These are phyloP conservation scores for Mycena chlorophos DNA, from an alignment of 768 basidiomycete species.

Conservation along the genomic window DNA sequence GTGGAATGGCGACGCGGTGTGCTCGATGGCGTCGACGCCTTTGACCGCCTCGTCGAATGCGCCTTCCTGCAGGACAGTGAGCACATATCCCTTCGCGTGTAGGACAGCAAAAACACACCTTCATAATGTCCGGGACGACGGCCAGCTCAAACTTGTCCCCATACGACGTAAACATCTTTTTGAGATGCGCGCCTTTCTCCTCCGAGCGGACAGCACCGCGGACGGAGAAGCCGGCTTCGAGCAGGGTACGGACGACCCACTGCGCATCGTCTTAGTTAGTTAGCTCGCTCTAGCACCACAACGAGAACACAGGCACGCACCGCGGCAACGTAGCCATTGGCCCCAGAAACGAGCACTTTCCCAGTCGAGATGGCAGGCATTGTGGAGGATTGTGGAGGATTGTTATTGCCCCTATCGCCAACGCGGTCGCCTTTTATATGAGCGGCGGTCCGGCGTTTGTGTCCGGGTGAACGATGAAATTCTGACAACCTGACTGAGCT, in stretches of 20 bases:
- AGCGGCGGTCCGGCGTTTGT: no score
- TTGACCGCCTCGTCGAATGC: slow-evolving; percentile 81
- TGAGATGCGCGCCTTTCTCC: slow-evolving; percentile 60
- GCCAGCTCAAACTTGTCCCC: slow-evolving; percentile 63
- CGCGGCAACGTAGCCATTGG: slow-evolving; percentile 59
- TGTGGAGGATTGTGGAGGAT: no score
- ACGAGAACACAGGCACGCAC: neutral
- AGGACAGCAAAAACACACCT: slow-evolving; percentile 23
- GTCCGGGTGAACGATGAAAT: no score
- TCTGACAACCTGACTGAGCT: no score
- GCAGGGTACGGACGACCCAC: slow-evolving; percentile 56
- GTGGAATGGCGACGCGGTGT: slow-evolving; percentile 67
- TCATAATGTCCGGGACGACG: slow-evolving; percentile 69
- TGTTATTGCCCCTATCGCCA: no score
- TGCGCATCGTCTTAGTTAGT: no score
- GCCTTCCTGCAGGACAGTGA: slow-evolving; percentile 42
- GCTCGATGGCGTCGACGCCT: slow-evolving; percentile 70
- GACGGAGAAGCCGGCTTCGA: slow-evolving; percentile 63
- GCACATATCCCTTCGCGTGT: neutral
- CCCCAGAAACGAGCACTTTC: slow-evolving; percentile 54
- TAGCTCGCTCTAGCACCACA: no score
- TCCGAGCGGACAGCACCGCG: slow-evolving; percentile 66
- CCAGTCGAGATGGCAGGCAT: slow-evolving; percentile 33
- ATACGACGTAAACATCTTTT: slow-evolving; percentile 50
- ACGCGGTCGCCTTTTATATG: no score